Evolutionary conservation across 108 stramenopile genomes (phyloP).

Genomic region (Nitzschia palea): DNA sequence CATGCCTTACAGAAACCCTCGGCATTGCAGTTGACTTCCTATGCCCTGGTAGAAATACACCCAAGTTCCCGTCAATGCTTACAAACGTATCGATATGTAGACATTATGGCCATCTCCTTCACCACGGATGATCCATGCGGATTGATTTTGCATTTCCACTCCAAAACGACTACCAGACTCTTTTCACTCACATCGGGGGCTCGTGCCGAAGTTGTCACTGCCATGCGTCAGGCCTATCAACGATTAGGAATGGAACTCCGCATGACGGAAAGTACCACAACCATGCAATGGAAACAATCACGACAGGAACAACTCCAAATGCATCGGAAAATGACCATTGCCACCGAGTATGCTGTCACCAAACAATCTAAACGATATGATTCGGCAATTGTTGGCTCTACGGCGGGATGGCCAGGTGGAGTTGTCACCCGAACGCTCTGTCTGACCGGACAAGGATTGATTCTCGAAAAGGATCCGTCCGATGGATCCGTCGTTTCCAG

Average conservation of each 20-base stretch:
- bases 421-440: constrained; percentile 43
- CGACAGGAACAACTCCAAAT: constrained; percentile 22
- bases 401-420: constrained; percentile 41
- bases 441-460: constrained; percentile 39
- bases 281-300: constrained; percentile 32
- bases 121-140: constrained; percentile 47
- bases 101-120: constrained; percentile 42
- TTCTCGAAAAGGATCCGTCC: constrained; percentile 50
- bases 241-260: constrained; percentile 37
- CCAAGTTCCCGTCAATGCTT: constrained; percentile 18
- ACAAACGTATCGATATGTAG: constrained; percentile 49
- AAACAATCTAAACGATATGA: constrained; percentile 52
- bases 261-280: constrained; percentile 35
- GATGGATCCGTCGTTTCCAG: constrained; percentile 39
- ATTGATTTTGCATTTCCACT: constrained; percentile 37
- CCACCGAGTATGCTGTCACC: constrained; percentile 43
- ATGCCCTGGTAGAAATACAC: constrained; percentile 50
- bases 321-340: constrained; percentile 28
- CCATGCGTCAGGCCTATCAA: constrained; percentile 32
- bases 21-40: constrained; percentile 39
- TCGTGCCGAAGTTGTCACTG: constrained; percentile 36
- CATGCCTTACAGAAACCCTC: constrained; percentile 37
- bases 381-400: constrained; percentile 29
- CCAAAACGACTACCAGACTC: constrained; percentile 29
- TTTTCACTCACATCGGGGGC: constrained; percentile 33